These are phyloP conservation scores for Xylaria palmicola DNA, from an alignment of 495 filamentous ascomycete species.

Conservation along the genomic window DNA sequence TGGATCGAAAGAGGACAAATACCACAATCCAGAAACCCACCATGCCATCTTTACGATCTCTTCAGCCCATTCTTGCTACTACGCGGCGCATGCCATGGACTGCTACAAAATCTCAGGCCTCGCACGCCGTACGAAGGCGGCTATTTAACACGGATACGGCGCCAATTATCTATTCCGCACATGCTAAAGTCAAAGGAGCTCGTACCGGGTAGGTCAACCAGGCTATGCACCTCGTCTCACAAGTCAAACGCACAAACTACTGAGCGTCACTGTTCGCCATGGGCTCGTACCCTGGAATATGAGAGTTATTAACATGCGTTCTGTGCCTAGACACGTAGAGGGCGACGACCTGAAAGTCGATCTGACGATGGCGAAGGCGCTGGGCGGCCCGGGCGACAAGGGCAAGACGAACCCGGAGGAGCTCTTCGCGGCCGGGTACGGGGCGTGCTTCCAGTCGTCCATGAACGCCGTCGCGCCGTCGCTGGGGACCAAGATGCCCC, in stretches of 20 bases:
- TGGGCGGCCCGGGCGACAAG: conserved; percentile 7
- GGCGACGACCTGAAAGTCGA: conserved; percentile 13
- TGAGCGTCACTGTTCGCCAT: no score
- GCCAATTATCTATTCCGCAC: conserved; percentile 13
- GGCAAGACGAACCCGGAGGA: conserved; percentile 19
- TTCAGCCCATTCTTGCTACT: not conserved
- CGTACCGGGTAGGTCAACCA: conserved; percentile 12
- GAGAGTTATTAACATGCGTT: not conserved
- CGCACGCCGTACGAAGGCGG: not conserved
- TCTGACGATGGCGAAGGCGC: conserved; percentile 16
- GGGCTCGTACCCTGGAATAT: not conserved
- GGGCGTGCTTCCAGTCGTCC: conserved; percentile 16
- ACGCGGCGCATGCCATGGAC: not conserved
- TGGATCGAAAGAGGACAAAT: not conserved
- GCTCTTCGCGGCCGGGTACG: conserved; percentile 18
- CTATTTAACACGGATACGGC: conserved; percentile 15
- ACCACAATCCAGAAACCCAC: not conserved
- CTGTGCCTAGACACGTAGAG: conserved; percentile 3
- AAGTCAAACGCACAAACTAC: no score
- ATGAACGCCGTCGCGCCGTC: conserved; percentile 14
- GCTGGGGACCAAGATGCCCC: conserved; percentile 10
- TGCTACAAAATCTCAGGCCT: not conserved
- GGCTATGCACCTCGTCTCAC: not conserved
- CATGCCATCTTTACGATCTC: not conserved
- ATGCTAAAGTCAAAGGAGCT: conserved; percentile 12